These are phyloP conservation scores for Didymella arachidicola DNA, from an alignment of 2,329 filamentous ascomycete genomes.

Conservation along the genomic window DNA sequence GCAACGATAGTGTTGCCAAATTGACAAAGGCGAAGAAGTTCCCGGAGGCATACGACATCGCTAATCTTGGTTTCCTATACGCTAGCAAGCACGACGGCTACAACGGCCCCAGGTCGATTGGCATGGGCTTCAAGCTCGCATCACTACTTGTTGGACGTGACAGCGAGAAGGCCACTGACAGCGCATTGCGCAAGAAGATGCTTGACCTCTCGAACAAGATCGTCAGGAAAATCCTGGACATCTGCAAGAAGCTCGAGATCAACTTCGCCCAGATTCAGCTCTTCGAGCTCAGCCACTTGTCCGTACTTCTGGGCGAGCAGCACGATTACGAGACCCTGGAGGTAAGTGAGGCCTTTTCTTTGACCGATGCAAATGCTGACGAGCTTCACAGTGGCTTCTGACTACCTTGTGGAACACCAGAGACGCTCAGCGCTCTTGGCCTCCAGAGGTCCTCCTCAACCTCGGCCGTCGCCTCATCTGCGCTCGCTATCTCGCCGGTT, in stretches of 20 bases:
- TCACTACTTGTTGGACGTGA: conserved; percentile 45
- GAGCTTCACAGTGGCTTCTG: conserved; percentile 39
- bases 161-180: conserved; percentile 42
- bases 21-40: conserved; percentile 44
- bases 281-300: conserved; percentile 54
- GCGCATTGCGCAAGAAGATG: conserved; percentile 50
- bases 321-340: conserved; percentile 55
- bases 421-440: conserved; percentile 46
- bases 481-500: conserved; percentile 60
- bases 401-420: conserved; percentile 49
- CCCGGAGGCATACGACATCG: conserved; percentile 45
- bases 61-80: conserved; percentile 45
- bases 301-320: conserved; percentile 55
- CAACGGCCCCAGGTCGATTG: conserved; percentile 45
- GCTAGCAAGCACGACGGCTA: conserved; percentile 44
- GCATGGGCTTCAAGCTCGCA: conserved; percentile 49
- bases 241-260: conserved; percentile 52
- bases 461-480: conserved; percentile 63
- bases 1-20: conserved; percentile 34
- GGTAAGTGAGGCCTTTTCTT: conserved; percentile 17
- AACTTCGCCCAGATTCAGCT: conserved; percentile 54
- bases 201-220: conserved; percentile 52
- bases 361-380: conserved; percentile 13
- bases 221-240: conserved; percentile 52
- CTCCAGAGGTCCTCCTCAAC: conserved; percentile 55